These are phyloP conservation scores for Eimeria zaria DNA, from an alignment of 169 alveolate species.

Conservation along the genomic window DNA sequence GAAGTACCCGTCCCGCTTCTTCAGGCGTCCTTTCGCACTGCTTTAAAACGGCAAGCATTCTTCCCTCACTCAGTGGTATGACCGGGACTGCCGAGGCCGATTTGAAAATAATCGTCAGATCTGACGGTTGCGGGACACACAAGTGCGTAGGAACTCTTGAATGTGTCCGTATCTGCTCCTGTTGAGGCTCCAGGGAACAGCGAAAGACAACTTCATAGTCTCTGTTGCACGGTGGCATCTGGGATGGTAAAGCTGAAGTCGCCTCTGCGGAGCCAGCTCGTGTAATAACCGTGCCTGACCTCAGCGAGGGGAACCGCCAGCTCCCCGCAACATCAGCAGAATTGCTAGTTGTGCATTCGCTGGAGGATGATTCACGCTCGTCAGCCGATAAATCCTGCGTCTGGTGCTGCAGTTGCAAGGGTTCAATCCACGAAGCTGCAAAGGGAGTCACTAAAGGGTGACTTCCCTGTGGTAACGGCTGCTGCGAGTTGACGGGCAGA, in stretches of 20 bases:
- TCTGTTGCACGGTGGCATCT: conserved; percentile 11
- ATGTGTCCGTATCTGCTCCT: not conserved
- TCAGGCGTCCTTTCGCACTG: not conserved
- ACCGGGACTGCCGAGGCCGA: conserved; percentile 60
- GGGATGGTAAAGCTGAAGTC: not conserved
- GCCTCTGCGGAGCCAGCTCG: conserved; percentile 2
- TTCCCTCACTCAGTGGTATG: not conserved
- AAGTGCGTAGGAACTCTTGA: not conserved
- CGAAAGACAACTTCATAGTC: conserved; percentile 31
- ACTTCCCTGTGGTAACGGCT: not conserved
- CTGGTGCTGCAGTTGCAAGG: conserved; percentile 25
- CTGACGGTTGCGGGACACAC: not conserved
- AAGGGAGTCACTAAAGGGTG: conserved; percentile 54
- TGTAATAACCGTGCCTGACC: not conserved
- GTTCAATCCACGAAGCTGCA: conserved; percentile 54
- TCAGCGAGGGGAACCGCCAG: not conserved
- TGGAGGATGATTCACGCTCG: not conserved
- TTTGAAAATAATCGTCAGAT: conserved; percentile 20
- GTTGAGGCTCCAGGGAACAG: not conserved
- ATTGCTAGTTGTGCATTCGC: not conserved
- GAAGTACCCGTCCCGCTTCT: not conserved
- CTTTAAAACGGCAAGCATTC: not conserved
- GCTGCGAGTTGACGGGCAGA: not conserved
- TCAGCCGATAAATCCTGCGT: not conserved
- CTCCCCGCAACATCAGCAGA: not conserved